phyloP scores from a whole-genome alignment of 352 stramenopile genomes.

The Phytophthora nicotianae region DNA sequence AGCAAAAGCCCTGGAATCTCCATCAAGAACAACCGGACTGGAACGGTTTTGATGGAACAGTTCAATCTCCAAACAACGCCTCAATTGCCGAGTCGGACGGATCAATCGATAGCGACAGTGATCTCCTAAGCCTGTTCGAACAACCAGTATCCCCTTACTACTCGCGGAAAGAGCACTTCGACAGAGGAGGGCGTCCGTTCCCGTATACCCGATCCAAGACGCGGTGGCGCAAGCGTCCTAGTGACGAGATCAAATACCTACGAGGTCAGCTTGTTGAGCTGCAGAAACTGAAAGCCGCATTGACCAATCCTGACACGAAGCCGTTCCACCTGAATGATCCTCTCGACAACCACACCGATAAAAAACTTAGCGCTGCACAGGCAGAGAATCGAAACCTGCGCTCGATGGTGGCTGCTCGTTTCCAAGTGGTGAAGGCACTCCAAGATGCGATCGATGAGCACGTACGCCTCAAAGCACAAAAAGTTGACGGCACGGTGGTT shows the following conservation, averaged over 20 bases:
- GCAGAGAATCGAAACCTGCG: constrained; percentile 24
- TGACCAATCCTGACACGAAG: constrained; percentile 2
- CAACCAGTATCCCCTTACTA: constrained; percentile 5
- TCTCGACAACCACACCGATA: neutral
- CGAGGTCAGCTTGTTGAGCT: constrained; percentile 25
- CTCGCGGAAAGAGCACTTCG: neutral
- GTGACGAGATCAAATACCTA: constrained; percentile 43
- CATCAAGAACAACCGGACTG: neutral
- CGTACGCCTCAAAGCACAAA: constrained; percentile 7
- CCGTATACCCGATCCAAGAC: constrained; percentile 32
- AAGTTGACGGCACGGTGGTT: neutral
- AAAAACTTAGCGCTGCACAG: constrained; percentile 3
- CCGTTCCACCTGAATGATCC: neutral
- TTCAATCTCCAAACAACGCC: neutral
- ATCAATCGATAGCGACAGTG: constrained; percentile 8
- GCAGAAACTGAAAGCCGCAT: constrained; percentile 14
- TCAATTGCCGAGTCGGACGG: constrained; percentile 11
- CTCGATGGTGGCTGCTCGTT: constrained; percentile 7
- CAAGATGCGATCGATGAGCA: constrained; percentile 24
- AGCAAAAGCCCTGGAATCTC: constrained; percentile 1
- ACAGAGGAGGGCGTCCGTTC: constrained; percentile 19
- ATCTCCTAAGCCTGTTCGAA: constrained; percentile 21
- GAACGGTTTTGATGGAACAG: neutral
- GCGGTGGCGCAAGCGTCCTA: constrained; percentile 37
- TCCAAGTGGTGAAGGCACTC: constrained; percentile 12